Evolutionary conservation across 306 rosid genomes (phyloP).

Genomic region (Begonia masoniana): DNA sequence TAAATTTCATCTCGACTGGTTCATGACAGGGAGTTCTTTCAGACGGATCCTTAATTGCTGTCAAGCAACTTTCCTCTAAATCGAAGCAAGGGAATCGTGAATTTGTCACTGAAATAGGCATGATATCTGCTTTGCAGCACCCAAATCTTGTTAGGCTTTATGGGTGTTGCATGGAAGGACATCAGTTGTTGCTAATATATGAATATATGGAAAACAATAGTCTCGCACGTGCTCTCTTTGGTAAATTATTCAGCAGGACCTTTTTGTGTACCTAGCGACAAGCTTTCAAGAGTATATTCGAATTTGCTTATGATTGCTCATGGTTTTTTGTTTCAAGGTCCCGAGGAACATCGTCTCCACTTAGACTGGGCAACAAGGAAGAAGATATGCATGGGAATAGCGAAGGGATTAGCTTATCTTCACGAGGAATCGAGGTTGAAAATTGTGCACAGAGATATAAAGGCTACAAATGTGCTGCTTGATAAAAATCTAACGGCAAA

Average conservation of each 20-base stretch:
- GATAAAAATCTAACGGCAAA: conserved; percentile 72
- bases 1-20: conserved; percentile 7
- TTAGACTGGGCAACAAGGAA: conserved; percentile 62
- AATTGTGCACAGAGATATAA: conserved; percentile 91
- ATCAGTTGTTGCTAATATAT: conserved; percentile 67
- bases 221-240: conserved; percentile 91
- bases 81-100: conserved; percentile 95
- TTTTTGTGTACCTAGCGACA: neutral
- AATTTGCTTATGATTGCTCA: neutral
- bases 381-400: conserved; percentile 66
- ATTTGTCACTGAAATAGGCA: conserved; percentile 81
- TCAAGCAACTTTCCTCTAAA: conserved; percentile 79
- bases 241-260: conserved; percentile 22
- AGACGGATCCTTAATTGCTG: conserved; percentile 69
- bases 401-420: conserved; percentile 73
- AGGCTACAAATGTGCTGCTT: conserved; percentile 83
- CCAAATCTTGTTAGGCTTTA: conserved; percentile 81
- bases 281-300: neutral
- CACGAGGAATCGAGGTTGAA: conserved; percentile 86
- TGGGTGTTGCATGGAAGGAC: conserved; percentile 95
- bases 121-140: conserved; percentile 93
- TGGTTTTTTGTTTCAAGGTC: conserved; percentile 24
- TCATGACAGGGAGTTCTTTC: conserved; percentile 44
- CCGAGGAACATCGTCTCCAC: conserved; percentile 35
- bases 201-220: conserved; percentile 92